phyloP scores from a whole-genome alignment of 768 basidiomycete species.

The Flagelloscypha sp. region DNA sequence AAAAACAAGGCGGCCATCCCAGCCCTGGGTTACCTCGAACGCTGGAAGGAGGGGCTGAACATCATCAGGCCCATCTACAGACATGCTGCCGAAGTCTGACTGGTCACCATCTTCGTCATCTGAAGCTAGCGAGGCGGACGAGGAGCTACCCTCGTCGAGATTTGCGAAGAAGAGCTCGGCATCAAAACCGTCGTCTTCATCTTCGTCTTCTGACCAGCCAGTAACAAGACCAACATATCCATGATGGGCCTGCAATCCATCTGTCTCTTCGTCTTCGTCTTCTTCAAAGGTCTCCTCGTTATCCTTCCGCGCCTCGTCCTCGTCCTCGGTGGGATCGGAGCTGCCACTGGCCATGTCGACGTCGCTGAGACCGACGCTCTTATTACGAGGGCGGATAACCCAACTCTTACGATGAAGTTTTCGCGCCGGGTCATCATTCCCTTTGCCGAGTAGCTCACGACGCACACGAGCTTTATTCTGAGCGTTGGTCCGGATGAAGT shows the following conservation, averaged over 20 bases:
- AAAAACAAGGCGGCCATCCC: constrained; percentile 71
- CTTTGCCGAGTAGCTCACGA: constrained; percentile 53
- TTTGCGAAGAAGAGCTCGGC: constrained; percentile 81
- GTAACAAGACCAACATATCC: constrained; percentile 60
- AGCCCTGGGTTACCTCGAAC: constrained; percentile 64
- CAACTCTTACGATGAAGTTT: constrained; percentile 42
- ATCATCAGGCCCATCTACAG: constrained; percentile 20
- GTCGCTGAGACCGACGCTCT: constrained; percentile 57
- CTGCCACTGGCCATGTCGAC: constrained; percentile 58
- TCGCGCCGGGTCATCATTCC: constrained; percentile 28
- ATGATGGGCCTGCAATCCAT: constrained; percentile 26
- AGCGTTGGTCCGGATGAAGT: constrained; percentile 43
- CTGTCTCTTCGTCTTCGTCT: constrained; percentile 35
- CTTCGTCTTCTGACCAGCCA: constrained; percentile 70
- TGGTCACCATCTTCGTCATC: constrained; percentile 41
- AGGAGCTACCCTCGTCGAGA: constrained; percentile 53
- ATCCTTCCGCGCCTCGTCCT: constrained; percentile 16
- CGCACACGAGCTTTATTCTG: constrained; percentile 44
- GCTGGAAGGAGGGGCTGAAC: constrained; percentile 23
- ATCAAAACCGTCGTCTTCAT: constrained; percentile 65
- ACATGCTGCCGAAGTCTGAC: constrained; percentile 31
- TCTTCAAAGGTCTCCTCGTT: constrained; percentile 24
- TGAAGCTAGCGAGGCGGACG: constrained; percentile 19
- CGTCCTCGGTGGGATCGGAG: constrained; percentile 50
- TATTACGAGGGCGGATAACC: constrained; percentile 64